Conservation (phyloP, 75 land plant species). For the Chamaecyparis obtusa region DNA sequence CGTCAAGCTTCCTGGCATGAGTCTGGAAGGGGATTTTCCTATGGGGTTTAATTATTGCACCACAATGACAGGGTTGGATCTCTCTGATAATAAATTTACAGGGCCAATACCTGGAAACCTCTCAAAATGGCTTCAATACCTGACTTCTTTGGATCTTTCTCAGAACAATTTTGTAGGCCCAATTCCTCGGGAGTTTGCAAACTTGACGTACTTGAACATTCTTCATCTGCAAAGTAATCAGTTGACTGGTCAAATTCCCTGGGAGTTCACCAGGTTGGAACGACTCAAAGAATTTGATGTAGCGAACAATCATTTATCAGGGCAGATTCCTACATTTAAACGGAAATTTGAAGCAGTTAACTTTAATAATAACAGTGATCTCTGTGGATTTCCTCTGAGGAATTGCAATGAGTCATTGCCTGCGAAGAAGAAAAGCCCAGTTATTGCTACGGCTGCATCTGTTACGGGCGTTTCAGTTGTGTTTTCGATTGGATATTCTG, state of each 20-base stretch:
- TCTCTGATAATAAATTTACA: conserved; percentile 38
- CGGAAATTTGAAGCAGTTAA: conserved; percentile 3
- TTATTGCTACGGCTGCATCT: neutral
- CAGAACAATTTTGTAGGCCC: conserved; percentile 39
- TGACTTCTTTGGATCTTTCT: conserved; percentile 55
- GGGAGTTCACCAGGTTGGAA: conserved; percentile 22
- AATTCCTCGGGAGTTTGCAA: conserved; percentile 36
- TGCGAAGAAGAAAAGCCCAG: neutral
- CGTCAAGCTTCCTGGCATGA: conserved; percentile 28
- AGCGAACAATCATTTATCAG: conserved; percentile 45
- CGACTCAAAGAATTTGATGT: conserved; percentile 41
- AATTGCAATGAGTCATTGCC: neutral
- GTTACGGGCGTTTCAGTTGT: neutral
- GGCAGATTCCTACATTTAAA: conserved; percentile 40
- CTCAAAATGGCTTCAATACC: conserved; percentile 21
- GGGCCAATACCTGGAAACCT: conserved; percentile 40
- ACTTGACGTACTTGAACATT: conserved; percentile 46
- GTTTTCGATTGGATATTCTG: neutral
- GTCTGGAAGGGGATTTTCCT: conserved; percentile 44
- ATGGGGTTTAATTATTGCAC: conserved; percentile 33
- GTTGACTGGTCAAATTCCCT: conserved; percentile 50
- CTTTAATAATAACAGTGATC: conserved; percentile 36
- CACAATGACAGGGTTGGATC: conserved; percentile 45
- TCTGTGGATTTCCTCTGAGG: conserved; percentile 50
- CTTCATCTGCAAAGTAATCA: conserved; percentile 39